phyloP scores from a whole-genome alignment of 2,329 filamentous ascomycete species.

The Aspergillus niger region DNA sequence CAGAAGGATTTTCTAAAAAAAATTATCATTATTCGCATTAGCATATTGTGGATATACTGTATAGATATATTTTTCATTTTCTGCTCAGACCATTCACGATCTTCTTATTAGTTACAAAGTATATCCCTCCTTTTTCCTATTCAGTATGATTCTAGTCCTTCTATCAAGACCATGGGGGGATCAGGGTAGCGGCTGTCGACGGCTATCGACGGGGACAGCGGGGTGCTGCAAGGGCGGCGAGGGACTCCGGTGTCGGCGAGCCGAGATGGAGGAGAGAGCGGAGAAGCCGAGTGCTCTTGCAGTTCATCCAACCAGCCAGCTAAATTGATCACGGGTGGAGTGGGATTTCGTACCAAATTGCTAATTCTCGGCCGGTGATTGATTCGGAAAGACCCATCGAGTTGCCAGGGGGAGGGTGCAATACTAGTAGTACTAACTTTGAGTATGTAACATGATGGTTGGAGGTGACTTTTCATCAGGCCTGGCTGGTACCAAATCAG shows the following conservation, averaged over 20 bases:
- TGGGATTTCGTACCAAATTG: conserved; percentile 2
- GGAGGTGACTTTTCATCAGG: too few relatives aligned
- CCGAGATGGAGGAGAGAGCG: neutral
- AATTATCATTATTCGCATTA: neutral
- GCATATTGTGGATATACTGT: neutral
- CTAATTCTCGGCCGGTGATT: conserved; percentile 11
- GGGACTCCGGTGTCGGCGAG: conserved; percentile 20
- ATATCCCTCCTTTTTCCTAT: too few relatives aligned
- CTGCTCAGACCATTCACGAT: neutral
- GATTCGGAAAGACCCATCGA: neutral
- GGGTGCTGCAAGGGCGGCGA: neutral
- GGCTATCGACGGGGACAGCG: conserved; percentile 12
- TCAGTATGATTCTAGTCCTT: too few relatives aligned
- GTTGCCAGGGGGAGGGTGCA: too few relatives aligned
- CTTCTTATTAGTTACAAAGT: too few relatives aligned
- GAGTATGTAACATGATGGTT: too few relatives aligned
- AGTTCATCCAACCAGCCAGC: neutral
- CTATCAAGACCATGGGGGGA: neutral
- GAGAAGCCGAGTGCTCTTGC: neutral
- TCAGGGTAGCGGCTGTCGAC: neutral
- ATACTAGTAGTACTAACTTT: too few relatives aligned
- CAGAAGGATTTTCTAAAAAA: neutral
- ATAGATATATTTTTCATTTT: neutral
- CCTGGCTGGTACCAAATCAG: conserved; percentile 4
- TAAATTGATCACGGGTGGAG: neutral